Conservation (phyloP, 352 stramenopile species). For the Globisporangium irregulare region DNA sequence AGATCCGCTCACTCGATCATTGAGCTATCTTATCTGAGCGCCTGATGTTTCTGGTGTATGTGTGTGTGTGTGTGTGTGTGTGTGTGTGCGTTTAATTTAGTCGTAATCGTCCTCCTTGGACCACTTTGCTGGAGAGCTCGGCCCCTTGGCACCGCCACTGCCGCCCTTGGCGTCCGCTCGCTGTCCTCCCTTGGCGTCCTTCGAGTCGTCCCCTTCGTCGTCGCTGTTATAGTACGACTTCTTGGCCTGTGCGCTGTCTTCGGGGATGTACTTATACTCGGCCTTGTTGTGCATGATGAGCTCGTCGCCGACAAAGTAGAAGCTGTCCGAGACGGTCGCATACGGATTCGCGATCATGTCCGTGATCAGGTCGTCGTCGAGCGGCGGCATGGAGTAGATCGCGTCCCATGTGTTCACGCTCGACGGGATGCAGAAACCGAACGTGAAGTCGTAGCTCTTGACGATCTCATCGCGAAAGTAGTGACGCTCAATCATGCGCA, state of each 20-base stretch:
- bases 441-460: constrained; percentile 96
- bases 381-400: constrained; percentile 91
- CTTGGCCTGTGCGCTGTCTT: constrained; percentile 89
- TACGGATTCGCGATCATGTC: constrained; percentile 94
- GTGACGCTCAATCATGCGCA: constrained; percentile 96
- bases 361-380: constrained; percentile 93
- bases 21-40: not conserved
- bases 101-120: constrained; percentile 92
- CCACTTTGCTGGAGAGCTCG: constrained; percentile 64
- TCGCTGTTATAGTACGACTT: constrained; percentile 89
- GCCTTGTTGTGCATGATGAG: constrained; percentile 97
- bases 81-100: constrained; percentile 30
- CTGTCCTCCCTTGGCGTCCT: constrained; percentile 25
- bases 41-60: not conserved
- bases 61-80: no score
- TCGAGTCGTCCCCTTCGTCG: constrained; percentile 62
- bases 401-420: constrained; percentile 96
- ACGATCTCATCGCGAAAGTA: constrained; percentile 95
- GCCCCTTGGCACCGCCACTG: constrained; percentile 37
- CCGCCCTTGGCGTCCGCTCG: constrained; percentile 56
- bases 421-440: constrained; percentile 95
- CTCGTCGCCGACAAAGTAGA: constrained; percentile 96
- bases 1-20: not conserved
- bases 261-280: constrained; percentile 92
- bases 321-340: constrained; percentile 93